Evolutionary conservation across 2,329 filamentous ascomycete genomes (phyloP).

Genomic region (Ambrosiella beaveri): DNA sequence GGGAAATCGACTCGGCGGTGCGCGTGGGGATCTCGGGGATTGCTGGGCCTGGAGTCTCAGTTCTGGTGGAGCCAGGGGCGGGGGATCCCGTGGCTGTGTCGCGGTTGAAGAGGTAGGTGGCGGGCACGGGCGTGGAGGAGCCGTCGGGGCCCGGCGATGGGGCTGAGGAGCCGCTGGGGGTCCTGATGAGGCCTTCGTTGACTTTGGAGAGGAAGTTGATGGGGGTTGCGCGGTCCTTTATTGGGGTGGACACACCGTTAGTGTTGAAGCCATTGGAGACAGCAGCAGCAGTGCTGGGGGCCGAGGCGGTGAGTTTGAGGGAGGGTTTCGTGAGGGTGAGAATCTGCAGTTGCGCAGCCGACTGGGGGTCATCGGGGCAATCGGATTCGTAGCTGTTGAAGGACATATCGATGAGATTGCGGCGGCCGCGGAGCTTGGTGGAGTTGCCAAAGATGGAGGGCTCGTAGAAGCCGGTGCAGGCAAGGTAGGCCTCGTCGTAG

Average conservation of each 20-base stretch:
- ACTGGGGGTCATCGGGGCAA: slow-evolving; percentile 71
- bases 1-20: slow-evolving; percentile 34
- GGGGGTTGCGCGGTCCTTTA: slow-evolving; percentile 46
- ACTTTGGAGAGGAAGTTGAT: slow-evolving; percentile 51
- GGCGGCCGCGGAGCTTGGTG: slow-evolving; percentile 59
- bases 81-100: slow-evolving; percentile 30
- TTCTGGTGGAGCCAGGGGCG: slow-evolving; percentile 34
- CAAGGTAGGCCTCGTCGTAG: slow-evolving; percentile 90
- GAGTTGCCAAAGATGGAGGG: slow-evolving; percentile 73
- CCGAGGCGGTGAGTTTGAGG: slow-evolving; percentile 26
- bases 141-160: slow-evolving; percentile 77
- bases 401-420: slow-evolving; percentile 69
- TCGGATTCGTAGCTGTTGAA: slow-evolving; percentile 88
- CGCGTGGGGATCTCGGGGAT: slow-evolving; percentile 13
- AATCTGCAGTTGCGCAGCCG: slow-evolving; percentile 61
- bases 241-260: slow-evolving; percentile 37
- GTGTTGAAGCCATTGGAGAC: neutral
- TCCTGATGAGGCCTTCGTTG: slow-evolving; percentile 47
- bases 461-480: slow-evolving; percentile 86
- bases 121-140: slow-evolving; percentile 45
- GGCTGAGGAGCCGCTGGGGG: slow-evolving; percentile 70
- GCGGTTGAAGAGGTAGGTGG: slow-evolving; percentile 36
- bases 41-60: slow-evolving; percentile 26
- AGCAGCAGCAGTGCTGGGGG: slow-evolving; percentile 22
- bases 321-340: slow-evolving; percentile 43